Percentiles rank a stretch among this genome's conserved stretches.
These are phyloP conservation scores for Polytrichum formosum DNA, from an alignment of 225 moss, liverwort and hornwort genomes.

Conservation along the genomic window DNA sequence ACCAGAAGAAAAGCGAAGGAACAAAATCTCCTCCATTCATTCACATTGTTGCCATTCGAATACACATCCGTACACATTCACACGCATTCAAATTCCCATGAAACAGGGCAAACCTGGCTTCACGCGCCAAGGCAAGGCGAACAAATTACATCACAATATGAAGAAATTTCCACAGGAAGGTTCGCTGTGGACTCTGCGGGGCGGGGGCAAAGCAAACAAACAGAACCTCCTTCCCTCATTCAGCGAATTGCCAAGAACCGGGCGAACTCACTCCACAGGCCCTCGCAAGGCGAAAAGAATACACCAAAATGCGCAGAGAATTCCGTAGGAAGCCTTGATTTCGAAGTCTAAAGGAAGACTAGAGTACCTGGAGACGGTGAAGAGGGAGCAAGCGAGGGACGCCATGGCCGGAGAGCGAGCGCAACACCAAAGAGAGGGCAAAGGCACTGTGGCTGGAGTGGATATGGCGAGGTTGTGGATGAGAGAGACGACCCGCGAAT, in stretches of 20 bases:
- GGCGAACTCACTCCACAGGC: not conserved
- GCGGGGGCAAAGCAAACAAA: not conserved
- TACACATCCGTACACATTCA: no score
- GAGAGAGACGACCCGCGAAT: no score
- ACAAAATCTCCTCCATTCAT: not conserved
- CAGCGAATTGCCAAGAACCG: not conserved
- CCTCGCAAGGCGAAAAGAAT: not conserved
- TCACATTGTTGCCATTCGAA: no score
- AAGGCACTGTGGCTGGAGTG: no score
- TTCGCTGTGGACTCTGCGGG: not conserved
- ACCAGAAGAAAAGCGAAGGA: not conserved
- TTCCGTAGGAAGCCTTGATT: no score
- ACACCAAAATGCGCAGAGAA: not conserved
- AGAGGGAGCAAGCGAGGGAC: slow-evolving; percentile 45
- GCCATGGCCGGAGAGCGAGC: slow-evolving; percentile 31
- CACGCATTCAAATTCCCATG: no score
- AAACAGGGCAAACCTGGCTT: not conserved
- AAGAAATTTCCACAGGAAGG: no score
- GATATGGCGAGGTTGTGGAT: no score
- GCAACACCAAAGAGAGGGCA: no score
- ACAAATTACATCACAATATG: no score
- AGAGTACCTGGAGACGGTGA: slow-evolving; percentile 11
- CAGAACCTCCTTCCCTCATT: not conserved
- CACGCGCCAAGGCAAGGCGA: not conserved
- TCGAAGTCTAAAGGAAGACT: not conserved